Conservation (phyloP, 192 early-diverging fungal genomes). For the Podila epicladia region DNA sequence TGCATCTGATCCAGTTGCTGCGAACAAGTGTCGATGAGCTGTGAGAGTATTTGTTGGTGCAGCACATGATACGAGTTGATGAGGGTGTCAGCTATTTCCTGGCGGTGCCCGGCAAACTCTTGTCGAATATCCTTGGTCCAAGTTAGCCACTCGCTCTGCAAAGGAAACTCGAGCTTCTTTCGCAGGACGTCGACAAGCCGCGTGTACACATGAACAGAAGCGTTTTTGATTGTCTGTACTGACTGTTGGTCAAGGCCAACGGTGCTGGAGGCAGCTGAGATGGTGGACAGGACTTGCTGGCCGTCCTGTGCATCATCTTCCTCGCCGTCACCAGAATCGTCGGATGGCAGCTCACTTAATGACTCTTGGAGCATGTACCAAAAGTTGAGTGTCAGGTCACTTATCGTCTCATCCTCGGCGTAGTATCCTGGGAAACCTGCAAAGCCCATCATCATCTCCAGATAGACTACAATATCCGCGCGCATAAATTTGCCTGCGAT, state of each 20-base stretch:
- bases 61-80: constrained; percentile 75
- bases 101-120: constrained; percentile 67
- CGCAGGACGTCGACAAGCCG: constrained; percentile 63
- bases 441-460: constrained; percentile 70
- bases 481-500: constrained; percentile 54
- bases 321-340: constrained; percentile 26
- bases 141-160: constrained; percentile 57
- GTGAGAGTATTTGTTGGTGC: constrained; percentile 62
- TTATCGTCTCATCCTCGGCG: constrained; percentile 73
- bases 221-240: constrained; percentile 45
- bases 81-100: constrained; percentile 80
- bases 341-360: constrained; percentile 59
- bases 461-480: constrained; percentile 53
- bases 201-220: constrained; percentile 57
- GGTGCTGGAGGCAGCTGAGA: constrained; percentile 28
- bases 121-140: constrained; percentile 69
- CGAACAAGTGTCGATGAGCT: constrained; percentile 48
- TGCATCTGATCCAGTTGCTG: constrained; percentile 34
- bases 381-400: constrained; percentile 75
- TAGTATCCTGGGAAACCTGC: constrained; percentile 76
- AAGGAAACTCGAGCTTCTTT: constrained; percentile 66
- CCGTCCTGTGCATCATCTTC: neutral
- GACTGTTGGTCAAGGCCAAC: constrained; percentile 33
- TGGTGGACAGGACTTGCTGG: constrained; percentile 22
- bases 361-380: constrained; percentile 81